Percentiles rank a stretch among this genome's conserved stretches.
Evolutionary conservation across 2,329 filamentous ascomycete genomes (phyloP).

Genomic region (Ceratocystis destructans): DNA sequence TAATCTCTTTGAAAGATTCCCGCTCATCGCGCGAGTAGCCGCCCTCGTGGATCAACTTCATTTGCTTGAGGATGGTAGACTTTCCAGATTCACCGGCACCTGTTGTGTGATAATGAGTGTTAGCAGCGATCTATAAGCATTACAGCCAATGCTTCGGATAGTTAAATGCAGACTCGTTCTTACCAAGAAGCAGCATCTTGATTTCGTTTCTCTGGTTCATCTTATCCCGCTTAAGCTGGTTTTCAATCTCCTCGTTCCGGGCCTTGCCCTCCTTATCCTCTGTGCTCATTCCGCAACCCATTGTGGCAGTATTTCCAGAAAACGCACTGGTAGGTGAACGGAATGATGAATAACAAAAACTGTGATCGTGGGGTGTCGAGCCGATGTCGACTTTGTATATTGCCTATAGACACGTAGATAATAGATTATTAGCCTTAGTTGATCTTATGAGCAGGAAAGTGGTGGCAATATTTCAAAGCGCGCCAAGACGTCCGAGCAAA

Average conservation of each 20-base stretch:
- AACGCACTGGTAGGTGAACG: conserved; percentile 4
- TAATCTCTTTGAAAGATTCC: conserved; percentile 57
- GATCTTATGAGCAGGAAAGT: neutral
- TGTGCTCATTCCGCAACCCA: conserved; percentile 99
- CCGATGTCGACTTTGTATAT: neutral
- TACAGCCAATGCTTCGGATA: neutral
- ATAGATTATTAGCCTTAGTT: neutral
- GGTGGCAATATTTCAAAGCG: neutral
- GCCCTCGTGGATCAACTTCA: conserved; percentile 99
- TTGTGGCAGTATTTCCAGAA: conserved; percentile 38
- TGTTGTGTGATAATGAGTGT: conserved; percentile 26
- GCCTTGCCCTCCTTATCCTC: conserved; percentile 99
- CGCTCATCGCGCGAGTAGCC: conserved; percentile 87
- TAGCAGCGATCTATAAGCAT: neutral
- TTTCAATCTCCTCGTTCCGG: conserved; percentile 99
- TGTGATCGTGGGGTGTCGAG: neutral
- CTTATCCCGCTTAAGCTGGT: conserved; percentile 95
- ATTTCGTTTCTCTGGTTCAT: conserved; percentile 99
- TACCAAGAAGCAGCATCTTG: conserved; percentile 98
- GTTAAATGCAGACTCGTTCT: neutral
- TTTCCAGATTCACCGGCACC: conserved; percentile 90
- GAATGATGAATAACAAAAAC: neutral
- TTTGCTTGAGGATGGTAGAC: conserved; percentile 95
- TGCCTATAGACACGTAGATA: neutral
- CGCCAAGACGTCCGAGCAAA: conserved; percentile 5